Base-by-base conservation (phyloP, 2,329 filamentous ascomycete genomes). In the Fusarium proliferatum region DNA sequence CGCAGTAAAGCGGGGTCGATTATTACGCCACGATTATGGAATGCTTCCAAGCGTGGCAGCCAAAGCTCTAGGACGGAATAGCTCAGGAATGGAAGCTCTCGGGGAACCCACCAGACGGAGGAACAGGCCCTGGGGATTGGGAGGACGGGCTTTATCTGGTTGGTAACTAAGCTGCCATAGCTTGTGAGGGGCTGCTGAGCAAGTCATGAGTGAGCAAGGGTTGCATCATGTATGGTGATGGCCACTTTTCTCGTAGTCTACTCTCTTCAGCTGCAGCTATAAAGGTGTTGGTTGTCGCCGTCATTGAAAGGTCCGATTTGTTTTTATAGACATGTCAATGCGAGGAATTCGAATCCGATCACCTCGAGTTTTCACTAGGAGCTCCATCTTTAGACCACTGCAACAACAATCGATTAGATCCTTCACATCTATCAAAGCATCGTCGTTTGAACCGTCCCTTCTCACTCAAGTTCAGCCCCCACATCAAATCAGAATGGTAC, bases 21-120 rank as follows among this genome's bases (percentile, higher is more conserved):
- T 48, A 74, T 77, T 77, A 77, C 76, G 76, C 67, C 66, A 76
- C 67, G 64, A 77, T 77, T 78, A 74, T 78, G 74, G 62, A 76
- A 74, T 68, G 42, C 60, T 68, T 49, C 13, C 41, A 68, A 68
- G 56, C 26, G 64, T 58, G 60, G 48, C 45, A 56, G 43, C 30
- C 23, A 55, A 28, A 64, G 56, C 26, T 69, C 36, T 30, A 60
- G 43, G 58, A 57, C 36, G 55, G 70, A 45, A 71, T 60, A 62
- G 69, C 51, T 62, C 39, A 42, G 26, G 38, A 55, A 55, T 46
- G 45, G 43, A 49, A 65, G 62, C 57, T 66, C 42, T 49, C 15
- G 51, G 52, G 46, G 71, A 73, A 49, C 23, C 61, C 65, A 69
- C 65, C 46, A 39, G 26, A 55, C 36, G 26, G 30, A 43, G n/a